Base-by-base conservation (phyloP, 2,329 filamentous ascomycete genomes). In the Diaporthe ilicicola region DNA sequence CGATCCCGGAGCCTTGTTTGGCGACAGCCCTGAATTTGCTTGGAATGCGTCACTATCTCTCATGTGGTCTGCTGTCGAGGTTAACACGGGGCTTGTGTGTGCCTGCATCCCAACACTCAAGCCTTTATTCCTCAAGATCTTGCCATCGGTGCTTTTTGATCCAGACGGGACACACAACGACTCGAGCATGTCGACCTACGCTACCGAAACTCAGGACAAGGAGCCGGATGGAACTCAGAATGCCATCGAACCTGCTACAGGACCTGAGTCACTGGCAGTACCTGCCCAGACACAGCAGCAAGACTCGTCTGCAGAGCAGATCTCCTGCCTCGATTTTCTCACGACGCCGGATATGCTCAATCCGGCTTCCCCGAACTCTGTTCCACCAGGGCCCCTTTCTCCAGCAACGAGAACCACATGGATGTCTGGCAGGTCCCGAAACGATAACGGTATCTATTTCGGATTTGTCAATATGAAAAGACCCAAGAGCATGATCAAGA, bases 61-160 rank as follows among this genome's bases (percentile, higher is more conserved):
- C 78, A 95, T 97, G 93, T 98, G 95, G 95, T 95, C 93, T 19
- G 93, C 92, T 15, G 90, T 98, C 67, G 95, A 98, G 80, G 94
- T 97, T 77, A 96, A 97, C 74, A 86, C 97, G 1, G 95, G 94
- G 22, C 94, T 98, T 75, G 92, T 94, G 74, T 97, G 94, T 78
- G 95, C 93, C 51, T 97, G 94, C 76, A 93, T 98, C n/a, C 95
- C 95, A 10, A 95, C 93, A 0, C 83, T 98, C 73, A 98, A 98
- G 79, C 95, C 95, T 1, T 84, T 98, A 8, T 90, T 95, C 69
- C 89, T 93, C 74, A 86, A 86, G 71, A 84, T 90, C 66, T 80
- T 90, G n/a, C 88, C 88, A 2, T 80, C 83, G 24, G 88, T 90
- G 82, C 78, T 90, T 12, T 79, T 88, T 73, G 86, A 89, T 69